A percentile compares a stretch with the other conserved stretches of the same genome.
Evolutionary conservation across 257 asterid species (phyloP).

Genomic region (Salvia rosmarinus): DNA sequence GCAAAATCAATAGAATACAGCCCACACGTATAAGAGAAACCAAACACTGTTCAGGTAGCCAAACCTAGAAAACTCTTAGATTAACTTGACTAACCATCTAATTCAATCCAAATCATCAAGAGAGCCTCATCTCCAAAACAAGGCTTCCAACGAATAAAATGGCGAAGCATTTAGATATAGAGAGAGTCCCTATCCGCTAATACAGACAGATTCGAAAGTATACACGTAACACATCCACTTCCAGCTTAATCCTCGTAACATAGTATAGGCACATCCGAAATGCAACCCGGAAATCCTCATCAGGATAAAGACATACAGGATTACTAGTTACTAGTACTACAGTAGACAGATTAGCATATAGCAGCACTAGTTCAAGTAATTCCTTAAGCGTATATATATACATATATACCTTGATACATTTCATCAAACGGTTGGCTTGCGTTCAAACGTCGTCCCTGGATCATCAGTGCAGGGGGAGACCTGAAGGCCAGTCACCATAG

Average conservation of each 20-base stretch:
- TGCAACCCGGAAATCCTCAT: background rate
- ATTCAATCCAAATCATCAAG: background rate
- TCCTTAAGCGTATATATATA: background rate
- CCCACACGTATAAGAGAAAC: background rate
- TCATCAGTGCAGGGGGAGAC: constrained; percentile 63
- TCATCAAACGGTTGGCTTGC: constrained; percentile 69
- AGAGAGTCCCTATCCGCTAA: background rate
- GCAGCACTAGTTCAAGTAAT: constrained; percentile 1
- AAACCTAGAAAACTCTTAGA: background rate
- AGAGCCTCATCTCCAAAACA: background rate
- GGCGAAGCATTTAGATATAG: background rate
- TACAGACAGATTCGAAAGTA: constrained; percentile 1
- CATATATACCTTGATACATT: constrained; percentile 1
- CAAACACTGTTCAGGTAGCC: background rate
- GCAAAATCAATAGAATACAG: background rate
- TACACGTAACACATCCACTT: constrained; percentile 22
- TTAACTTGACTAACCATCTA: background rate
- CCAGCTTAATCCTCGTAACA: background rate
- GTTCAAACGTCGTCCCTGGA: constrained; percentile 71
- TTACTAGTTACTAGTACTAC: no score
- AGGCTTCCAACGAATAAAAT: background rate
- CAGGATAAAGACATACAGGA: background rate
- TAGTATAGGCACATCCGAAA: background rate
- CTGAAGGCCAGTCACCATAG: constrained; percentile 74
- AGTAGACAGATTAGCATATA: background rate